Percentiles rank a stretch among this genome's conserved stretches.
Conservation (phyloP, 2,329 filamentous ascomycete species). For the Ophiosphaerella narmari region DNA sequence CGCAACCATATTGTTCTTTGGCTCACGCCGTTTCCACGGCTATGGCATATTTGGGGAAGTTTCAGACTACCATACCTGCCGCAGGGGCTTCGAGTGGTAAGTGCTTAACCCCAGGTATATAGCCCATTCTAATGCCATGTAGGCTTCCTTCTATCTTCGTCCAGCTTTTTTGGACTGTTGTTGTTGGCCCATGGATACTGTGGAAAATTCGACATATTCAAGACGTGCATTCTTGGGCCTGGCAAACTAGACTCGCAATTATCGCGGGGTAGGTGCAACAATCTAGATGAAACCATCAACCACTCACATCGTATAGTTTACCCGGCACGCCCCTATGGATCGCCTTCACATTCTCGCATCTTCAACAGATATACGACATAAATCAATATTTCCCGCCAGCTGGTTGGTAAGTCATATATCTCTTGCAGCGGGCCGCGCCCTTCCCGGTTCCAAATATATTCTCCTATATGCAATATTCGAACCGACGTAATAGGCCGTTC, state of each 20-base stretch:
- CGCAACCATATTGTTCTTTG: constrained; percentile 64
- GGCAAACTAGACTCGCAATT: constrained; percentile 45
- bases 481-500: constrained; percentile 3
- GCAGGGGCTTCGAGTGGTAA: constrained; percentile 69
- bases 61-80: constrained; percentile 49
- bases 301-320: constrained; percentile 32
- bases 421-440: background rate
- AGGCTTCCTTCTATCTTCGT: constrained; percentile 45
- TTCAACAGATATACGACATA: constrained; percentile 26
- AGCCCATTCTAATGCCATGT: constrained; percentile 7
- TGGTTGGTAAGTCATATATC: constrained; percentile 37
- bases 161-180: constrained; percentile 43
- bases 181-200: constrained; percentile 45
- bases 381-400: constrained; percentile 41
- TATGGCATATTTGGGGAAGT: constrained; percentile 61
- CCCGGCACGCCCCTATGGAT: constrained; percentile 46
- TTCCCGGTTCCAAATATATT: background rate
- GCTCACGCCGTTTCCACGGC: constrained; percentile 68
- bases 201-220: constrained; percentile 46
- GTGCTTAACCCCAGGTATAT: constrained; percentile 3
- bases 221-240: constrained; percentile 47
- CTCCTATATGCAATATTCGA: background rate
- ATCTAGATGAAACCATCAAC: background rate
- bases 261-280: constrained; percentile 37
- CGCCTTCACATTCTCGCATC: constrained; percentile 41